Evolutionary conservation across 1,284 basidiomycete species (phyloP), one percentile per base, ranked within the genome.

Genomic region (Golubevia pallescens): DNA sequence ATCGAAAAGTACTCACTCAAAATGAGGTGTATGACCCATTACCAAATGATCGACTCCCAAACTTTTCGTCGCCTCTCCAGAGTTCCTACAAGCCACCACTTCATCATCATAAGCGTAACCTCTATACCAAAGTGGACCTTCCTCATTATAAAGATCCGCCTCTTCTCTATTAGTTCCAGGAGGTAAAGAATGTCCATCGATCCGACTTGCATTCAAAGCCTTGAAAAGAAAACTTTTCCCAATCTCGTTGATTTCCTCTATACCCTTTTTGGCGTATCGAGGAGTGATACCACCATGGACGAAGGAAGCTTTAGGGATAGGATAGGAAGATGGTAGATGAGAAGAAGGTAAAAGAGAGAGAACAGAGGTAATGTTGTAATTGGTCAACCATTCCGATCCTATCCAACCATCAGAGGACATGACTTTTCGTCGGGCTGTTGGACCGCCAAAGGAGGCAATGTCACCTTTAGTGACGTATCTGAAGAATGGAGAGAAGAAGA

Each of bases 251-350:
- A 82, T 78, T 14, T 62, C 23, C 32, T 72, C 63, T 3, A 67
- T 28, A 1, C 81, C 81, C 1, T 20, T 4, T 0, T 21, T 1
- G 2, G 82, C 80, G 60, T 70, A 85, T 1, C 54, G 21, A 0
- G 80, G 78, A 2, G 79, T 75, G 57, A 84, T 74, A 8, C 82
- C 82, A 28, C 82, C 82, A 54, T 85, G 82, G 4, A 82, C 81
- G 60, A 85, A 84, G n/a, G 59, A 21, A 2, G 71, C 62, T 6
- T 51, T 74, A 2, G 67, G 69, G 1, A 13, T 20, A 20, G 42
- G 68, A 63, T 14, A 48, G 16, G 32, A 4, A 2, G 54, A 58
- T 13, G 65, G 60, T 14, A 53, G 34, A 16, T 57, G 62, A 14
- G 61, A 34, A 2, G 21, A 1, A 0, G 73, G 75, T 3, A 84